A percentile compares a stretch with the other conserved stretches of the same genome.
Evolutionary conservation across 2,329 filamentous ascomycete genomes (phyloP).

Genomic region (Diaporthe aspalathi): DNA sequence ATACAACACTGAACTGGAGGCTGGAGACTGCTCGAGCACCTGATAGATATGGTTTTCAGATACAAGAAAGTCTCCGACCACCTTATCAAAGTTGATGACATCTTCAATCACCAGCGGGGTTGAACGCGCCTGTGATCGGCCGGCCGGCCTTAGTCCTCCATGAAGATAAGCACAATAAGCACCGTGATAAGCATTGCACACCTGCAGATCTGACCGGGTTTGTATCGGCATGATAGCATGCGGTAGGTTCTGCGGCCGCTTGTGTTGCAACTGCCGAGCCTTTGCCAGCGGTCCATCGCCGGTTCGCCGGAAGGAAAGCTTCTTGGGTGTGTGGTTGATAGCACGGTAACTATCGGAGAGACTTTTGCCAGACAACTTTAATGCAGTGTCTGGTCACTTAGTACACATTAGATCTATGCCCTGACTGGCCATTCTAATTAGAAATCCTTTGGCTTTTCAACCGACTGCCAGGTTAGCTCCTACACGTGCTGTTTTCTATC

Average conservation of each 20-base stretch:
- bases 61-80: neutral
- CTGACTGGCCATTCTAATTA: too few relatives aligned
- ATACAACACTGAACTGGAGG: neutral
- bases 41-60: neutral
- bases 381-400: too few relatives aligned
- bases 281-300: neutral
- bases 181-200: conserved; percentile 12
- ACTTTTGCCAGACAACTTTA: too few relatives aligned
- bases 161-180: conserved; percentile 21
- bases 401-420: too few relatives aligned
- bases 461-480: too few relatives aligned
- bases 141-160: neutral
- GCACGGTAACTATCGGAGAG: too few relatives aligned
- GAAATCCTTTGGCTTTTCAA: too few relatives aligned
- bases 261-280: conserved; percentile 13
- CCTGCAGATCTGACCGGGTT: conserved; percentile 25
- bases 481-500: too few relatives aligned
- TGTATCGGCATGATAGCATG: conserved; percentile 20
- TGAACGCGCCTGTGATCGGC: conserved; percentile 1
- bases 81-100: conserved; percentile 32
- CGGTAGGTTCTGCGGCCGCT: neutral
- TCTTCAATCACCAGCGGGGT: conserved; percentile 3
- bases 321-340: neutral
- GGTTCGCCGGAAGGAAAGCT: neutral
- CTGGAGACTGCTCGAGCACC: neutral